Evolutionary conservation across 306 rosid species (phyloP), one percentile per base, ranked within the genome.

Genomic region (Cucurbita ficifolia): DNA sequence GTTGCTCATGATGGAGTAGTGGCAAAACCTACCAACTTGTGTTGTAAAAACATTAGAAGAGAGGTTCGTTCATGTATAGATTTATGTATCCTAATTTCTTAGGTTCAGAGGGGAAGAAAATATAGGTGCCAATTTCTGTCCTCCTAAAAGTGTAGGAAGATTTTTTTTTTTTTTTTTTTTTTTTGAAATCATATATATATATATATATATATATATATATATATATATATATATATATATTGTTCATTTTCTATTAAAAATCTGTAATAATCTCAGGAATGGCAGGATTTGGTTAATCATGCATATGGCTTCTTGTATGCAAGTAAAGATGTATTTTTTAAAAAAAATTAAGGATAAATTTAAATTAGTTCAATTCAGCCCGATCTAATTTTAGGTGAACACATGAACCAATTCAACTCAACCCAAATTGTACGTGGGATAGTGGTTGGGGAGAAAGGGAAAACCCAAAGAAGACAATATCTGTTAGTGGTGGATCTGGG

Each of bases 1-100:
- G 81, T 82, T 79, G 65, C 78, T 68, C 51, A 70, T 59, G 77
- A 70, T 59, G 77, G 33, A 42, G 77, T 57, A 19, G 49, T 10
- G 48, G 33, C 77, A 40, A 40, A 40, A 56, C 73, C 58, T 33
- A 45, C 74, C 58, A 50, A 70, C 50, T 70, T 70, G 74, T 70
- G 74, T 70, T 70, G 74, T 70, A 49, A 48, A 70, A 70, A 50
- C 74, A 48, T 29, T 70, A 45, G 72, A 61, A 49, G 58, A 48
- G 74, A 16, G 74, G 59, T 70, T 50, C 45, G 59, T 70, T 50
- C 45, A 22, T 70, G 74, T 70, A 70, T 29, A 70, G 74, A 70
- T 70, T 70, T 70, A 70, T 70, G 74, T 40, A 42, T 72, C 51
- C 76, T 72, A 72, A 72, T 72, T 72, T 53, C 54, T 72, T 54